Evolutionary conservation across 768 basidiomycete species (phyloP).

Genomic region (Candolleomyces eurysporus): DNA sequence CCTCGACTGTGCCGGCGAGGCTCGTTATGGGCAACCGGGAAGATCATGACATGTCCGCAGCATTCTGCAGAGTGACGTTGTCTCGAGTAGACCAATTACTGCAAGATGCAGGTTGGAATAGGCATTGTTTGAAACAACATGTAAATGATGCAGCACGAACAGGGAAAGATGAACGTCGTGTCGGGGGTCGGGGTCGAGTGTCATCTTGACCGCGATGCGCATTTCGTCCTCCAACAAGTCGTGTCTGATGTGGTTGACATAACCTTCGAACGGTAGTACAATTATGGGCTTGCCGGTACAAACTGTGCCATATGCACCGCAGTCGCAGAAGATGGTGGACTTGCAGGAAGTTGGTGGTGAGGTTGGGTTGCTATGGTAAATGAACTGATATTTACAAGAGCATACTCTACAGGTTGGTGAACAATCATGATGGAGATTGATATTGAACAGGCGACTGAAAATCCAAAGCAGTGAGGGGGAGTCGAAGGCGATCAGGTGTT

Average conservation of each 20-base stretch:
- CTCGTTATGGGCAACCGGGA: too few relatives aligned
- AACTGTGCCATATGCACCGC: slow-evolving; percentile 57
- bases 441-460: too few relatives aligned
- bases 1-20: too few relatives aligned
- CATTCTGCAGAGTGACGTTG: too few relatives aligned
- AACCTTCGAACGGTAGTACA: slow-evolving; percentile 47
- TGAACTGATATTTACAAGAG: too few relatives aligned
- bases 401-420: too few relatives aligned
- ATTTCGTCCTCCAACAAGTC: slow-evolving; percentile 33
- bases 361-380: slow-evolving; percentile 14
- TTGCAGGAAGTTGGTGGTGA: slow-evolving; percentile 18
- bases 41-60: too few relatives aligned
- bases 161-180: slow-evolving; percentile 52
- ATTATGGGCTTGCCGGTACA: slow-evolving; percentile 70
- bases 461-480: too few relatives aligned
- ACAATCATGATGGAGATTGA: not conserved
- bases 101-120: too few relatives aligned
- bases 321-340: slow-evolving; percentile 28
- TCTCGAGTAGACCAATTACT: too few relatives aligned
- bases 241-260: slow-evolving; percentile 28
- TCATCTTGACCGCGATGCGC: slow-evolving; percentile 70
- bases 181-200: slow-evolving; percentile 55
- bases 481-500: too few relatives aligned
- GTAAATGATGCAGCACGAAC: not conserved
- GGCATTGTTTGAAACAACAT: too few relatives aligned